phyloP scores from a whole-genome alignment of 2,329 filamentous ascomycete genomes.

The Arthroderma uncinatum region DNA sequence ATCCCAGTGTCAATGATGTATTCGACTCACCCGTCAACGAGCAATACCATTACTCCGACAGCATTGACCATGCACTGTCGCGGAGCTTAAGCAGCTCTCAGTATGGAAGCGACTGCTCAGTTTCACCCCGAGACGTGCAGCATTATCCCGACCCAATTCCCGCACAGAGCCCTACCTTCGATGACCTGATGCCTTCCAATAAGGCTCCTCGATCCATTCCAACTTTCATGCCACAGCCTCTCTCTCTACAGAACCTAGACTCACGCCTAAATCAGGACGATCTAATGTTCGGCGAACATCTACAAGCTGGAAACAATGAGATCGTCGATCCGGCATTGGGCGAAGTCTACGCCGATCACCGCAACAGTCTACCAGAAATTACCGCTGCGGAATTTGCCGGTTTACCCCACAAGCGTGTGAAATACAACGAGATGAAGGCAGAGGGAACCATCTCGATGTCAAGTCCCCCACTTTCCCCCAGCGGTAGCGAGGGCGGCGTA shows the following conservation, averaged over 20 bases:
- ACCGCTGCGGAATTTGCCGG: neutral
- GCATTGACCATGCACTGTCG: constrained; percentile 4
- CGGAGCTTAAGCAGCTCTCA: constrained; percentile 10
- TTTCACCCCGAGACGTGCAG: constrained; percentile 16
- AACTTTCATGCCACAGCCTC: neutral
- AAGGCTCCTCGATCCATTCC: constrained; percentile 1
- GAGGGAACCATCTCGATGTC: neutral
- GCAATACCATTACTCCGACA: constrained; percentile 7
- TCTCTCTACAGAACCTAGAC: neutral
- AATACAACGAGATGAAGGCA: neutral
- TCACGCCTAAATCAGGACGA: neutral
- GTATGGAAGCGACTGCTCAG: constrained; percentile 15
- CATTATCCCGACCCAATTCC: constrained; percentile 19
- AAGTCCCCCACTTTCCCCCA: neutral
- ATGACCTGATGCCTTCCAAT: neutral
- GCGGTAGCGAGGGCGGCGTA: neutral
- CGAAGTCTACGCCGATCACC: neutral
- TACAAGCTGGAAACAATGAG: neutral
- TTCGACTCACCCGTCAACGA: constrained; percentile 11
- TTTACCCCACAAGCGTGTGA: neutral
- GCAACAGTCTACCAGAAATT: neutral
- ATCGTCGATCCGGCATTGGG: neutral
- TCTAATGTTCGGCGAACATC: neutral
- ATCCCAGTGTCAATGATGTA: constrained; percentile 6
- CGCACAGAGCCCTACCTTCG: constrained; percentile 11